Conservation (phyloP, 768 basidiomycete species). For the Lactarius akahatsu region DNA sequence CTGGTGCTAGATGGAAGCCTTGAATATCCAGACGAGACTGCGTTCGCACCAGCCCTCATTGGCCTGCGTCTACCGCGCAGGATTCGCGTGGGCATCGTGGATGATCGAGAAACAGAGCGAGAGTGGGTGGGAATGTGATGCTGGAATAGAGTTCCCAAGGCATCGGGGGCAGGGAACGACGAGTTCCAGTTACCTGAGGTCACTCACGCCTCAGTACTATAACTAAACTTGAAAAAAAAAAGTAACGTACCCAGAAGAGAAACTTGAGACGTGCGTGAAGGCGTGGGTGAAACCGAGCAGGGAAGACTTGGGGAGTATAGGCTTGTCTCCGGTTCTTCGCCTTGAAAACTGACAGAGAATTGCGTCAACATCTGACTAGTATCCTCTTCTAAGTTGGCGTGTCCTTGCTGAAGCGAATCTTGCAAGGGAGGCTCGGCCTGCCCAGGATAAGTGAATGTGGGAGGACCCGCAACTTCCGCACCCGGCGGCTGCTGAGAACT, state of each 20-base stretch:
- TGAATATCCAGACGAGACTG: background rate
- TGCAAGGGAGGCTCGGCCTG: conserved; percentile 1
- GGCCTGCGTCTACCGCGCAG: background rate
- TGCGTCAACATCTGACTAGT: background rate
- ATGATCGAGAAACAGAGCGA: conserved; percentile 4
- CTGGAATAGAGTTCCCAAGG: background rate
- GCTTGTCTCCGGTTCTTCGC: background rate
- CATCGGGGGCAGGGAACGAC: background rate
- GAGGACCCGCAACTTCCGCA: conserved; percentile 1
- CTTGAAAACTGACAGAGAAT: background rate
- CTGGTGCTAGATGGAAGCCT: background rate
- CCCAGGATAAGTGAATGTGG: background rate
- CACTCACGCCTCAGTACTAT: background rate
- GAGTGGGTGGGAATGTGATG: background rate
- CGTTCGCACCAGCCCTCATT: background rate
- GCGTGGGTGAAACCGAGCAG: conserved; percentile 1
- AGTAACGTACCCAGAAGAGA: conserved; percentile 1
- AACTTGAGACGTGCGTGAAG: background rate
- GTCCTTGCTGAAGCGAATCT: background rate
- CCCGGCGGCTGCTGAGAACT: conserved; percentile 2
- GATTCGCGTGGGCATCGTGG: background rate
- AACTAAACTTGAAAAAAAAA: background rate
- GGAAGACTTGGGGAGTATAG: background rate
- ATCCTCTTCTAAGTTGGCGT: background rate
- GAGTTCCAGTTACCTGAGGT: background rate